Percentiles rank a stretch among this genome's conserved stretches.
These are phyloP conservation scores for Tuber indicum DNA, from an alignment of 495 filamentous ascomycete species.

Conservation along the genomic window DNA sequence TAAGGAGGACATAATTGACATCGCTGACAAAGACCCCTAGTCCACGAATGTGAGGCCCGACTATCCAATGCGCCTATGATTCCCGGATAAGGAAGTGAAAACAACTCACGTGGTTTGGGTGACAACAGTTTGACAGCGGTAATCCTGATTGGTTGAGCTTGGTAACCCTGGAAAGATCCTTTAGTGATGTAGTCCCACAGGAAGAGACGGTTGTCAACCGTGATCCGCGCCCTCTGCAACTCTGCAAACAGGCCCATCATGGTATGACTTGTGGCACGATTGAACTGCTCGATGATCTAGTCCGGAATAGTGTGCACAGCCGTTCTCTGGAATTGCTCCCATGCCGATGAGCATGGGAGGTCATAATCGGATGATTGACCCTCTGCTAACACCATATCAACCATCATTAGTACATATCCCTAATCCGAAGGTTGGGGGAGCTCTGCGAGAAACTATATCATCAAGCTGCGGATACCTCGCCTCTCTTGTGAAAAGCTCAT, in stretches of 20 bases:
- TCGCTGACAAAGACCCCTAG: conserved; percentile 74
- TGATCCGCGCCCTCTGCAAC: conserved; percentile 87
- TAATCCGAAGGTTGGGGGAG: conserved; percentile 16
- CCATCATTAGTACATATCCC: neutral
- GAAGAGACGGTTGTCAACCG: conserved; percentile 92
- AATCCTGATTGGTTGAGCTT: conserved; percentile 79
- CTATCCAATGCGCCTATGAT: neutral
- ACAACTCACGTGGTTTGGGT: conserved; percentile 51
- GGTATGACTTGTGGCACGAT: conserved; percentile 72
- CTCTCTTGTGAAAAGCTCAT: conserved; percentile 66
- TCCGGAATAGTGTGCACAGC: conserved; percentile 82
- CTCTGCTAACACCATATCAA: conserved; percentile 49
- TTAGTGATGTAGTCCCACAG: conserved; percentile 85
- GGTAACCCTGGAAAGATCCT: conserved; percentile 56
- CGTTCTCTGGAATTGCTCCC: conserved; percentile 81
- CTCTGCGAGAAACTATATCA: conserved; percentile 80
- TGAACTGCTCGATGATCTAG: conserved; percentile 79
- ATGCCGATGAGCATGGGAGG: conserved; percentile 56
- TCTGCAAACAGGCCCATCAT: conserved; percentile 89
- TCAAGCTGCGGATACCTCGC: conserved; percentile 82
- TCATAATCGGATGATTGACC: conserved; percentile 90
- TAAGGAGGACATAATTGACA: conserved; percentile 78
- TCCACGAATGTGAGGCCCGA: conserved; percentile 13
- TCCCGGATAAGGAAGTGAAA: neutral
- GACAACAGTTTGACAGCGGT: conserved; percentile 73